A percentile compares a stretch with the other conserved stretches of the same genome.
Conservation (phyloP, 371 early-diverging fungal species). For the Haplosporangium sp. region DNA sequence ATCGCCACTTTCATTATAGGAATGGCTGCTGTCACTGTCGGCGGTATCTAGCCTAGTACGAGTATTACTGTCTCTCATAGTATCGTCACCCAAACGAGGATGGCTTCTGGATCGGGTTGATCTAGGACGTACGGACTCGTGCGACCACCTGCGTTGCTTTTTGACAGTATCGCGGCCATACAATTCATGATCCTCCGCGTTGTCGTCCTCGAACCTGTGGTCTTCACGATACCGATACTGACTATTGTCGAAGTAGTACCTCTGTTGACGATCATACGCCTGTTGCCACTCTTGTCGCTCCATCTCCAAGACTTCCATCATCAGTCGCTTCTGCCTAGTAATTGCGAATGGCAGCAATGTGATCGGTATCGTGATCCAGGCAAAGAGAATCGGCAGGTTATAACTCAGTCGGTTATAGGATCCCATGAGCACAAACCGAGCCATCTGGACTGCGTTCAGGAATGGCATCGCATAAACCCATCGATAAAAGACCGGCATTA, state of each 20-base stretch:
- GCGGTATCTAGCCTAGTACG: no score
- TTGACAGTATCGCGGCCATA: no score
- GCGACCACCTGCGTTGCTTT: no score
- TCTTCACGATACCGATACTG: neutral
- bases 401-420: conserved; percentile 29
- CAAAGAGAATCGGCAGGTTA: conserved; percentile 42
- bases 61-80: no score
- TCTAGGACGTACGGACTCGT: no score
- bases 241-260: neutral
- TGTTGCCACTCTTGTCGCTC: conserved; percentile 13
- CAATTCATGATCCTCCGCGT: no score
- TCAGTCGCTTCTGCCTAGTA: conserved; percentile 30
- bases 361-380: conserved; percentile 35
- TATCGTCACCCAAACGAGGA: no score
- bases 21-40: neutral
- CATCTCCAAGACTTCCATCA: conserved; percentile 25
- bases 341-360: conserved; percentile 36
- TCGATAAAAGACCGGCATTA: conserved; percentile 39
- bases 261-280: neutral
- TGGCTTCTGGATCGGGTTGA: no score
- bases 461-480: conserved; percentile 50
- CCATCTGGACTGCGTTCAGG: conserved; percentile 43
- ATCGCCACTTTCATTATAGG: conserved; percentile 4
- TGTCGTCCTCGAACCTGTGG: no score
- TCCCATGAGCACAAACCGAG: conserved; percentile 30